Conservation (phyloP, 768 basidiomycete genomes). For the Guyanaporus albipodus region DNA sequence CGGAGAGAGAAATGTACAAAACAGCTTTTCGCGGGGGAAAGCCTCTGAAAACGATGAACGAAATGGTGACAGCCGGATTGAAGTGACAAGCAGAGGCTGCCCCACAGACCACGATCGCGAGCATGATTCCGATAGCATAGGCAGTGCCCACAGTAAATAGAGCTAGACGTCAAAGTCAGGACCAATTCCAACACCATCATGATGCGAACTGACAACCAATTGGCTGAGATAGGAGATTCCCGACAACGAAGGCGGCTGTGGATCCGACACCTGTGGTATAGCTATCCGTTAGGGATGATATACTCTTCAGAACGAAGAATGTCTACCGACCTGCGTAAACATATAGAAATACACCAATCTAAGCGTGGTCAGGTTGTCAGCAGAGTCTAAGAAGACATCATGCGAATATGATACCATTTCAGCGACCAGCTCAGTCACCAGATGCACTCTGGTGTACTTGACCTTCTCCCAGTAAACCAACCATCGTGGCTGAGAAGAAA, state of each 20-base stretch:
- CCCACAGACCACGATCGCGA: conserved; percentile 51
- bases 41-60: conserved; percentile 47
- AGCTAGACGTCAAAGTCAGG: conserved; percentile 32
- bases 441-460: conserved; percentile 45
- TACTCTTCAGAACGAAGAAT: neutral
- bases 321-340: conserved; percentile 44
- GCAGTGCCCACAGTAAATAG: conserved; percentile 54
- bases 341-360: conserved; percentile 64
- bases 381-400: neutral
- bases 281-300: neutral
- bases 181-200: neutral
- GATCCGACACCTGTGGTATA: conserved; percentile 47
- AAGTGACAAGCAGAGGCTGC: conserved; percentile 63
- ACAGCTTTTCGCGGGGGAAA: conserved; percentile 51
- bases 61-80: conserved; percentile 59
- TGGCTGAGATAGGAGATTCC: conserved; percentile 39
- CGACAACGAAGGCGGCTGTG: conserved; percentile 46
- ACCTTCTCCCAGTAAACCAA: conserved; percentile 49
- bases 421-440: conserved; percentile 56
- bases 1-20: conserved; percentile 36
- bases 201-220: conserved; percentile 45
- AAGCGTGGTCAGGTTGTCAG: conserved; percentile 4
- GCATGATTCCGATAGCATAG: conserved; percentile 56
- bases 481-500: conserved; percentile 36
- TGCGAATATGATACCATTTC: conserved; percentile 44